phyloP scores from a whole-genome alignment of 1,284 basidiomycete species.

The Cryptococcus sp. region DNA sequence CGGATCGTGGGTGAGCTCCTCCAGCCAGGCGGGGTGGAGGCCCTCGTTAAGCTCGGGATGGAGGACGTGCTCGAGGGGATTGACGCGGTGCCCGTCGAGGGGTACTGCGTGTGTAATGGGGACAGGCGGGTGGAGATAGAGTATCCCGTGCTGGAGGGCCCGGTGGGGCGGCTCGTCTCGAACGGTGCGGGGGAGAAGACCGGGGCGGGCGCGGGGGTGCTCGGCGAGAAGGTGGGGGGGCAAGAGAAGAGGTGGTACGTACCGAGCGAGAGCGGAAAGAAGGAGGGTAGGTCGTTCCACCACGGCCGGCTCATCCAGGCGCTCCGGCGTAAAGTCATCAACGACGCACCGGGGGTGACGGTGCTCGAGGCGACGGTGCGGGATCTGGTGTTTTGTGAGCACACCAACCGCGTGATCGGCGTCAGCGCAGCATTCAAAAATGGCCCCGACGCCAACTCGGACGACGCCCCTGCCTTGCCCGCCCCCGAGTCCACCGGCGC shows the following conservation, averaged over 20 bases:
- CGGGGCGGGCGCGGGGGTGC: not conserved
- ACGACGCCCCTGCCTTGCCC: conserved; percentile 11
- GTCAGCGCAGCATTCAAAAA: conserved; percentile 57
- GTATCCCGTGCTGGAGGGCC: conserved; percentile 67
- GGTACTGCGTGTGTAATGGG: conserved; percentile 78
- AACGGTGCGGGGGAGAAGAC: not conserved
- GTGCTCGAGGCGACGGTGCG: conserved; percentile 79
- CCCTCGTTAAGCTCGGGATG: conserved; percentile 74
- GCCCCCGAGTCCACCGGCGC: no score
- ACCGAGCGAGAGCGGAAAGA: conserved; percentile 34
- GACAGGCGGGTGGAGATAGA: conserved; percentile 63
- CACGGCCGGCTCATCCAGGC: conserved; percentile 89
- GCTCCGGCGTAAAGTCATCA: conserved; percentile 65
- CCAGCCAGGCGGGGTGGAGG: conserved; percentile 85
- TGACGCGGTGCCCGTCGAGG: conserved; percentile 77
- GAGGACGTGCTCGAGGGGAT: conserved; percentile 71
- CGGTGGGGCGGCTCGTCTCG: conserved; percentile 1
- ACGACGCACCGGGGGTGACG: conserved; percentile 49
- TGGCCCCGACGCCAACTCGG: not conserved
- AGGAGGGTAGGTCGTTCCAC: conserved; percentile 77
- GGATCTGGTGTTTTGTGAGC: conserved; percentile 63
- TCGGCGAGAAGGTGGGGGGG: not conserved
- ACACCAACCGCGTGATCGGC: conserved; percentile 61
- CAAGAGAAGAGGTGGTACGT: conserved; percentile 32
- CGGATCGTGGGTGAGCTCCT: conserved; percentile 96